Conservation (phyloP, 1,284 basidiomycete genomes). For the Ustilago bromivora region DNA sequence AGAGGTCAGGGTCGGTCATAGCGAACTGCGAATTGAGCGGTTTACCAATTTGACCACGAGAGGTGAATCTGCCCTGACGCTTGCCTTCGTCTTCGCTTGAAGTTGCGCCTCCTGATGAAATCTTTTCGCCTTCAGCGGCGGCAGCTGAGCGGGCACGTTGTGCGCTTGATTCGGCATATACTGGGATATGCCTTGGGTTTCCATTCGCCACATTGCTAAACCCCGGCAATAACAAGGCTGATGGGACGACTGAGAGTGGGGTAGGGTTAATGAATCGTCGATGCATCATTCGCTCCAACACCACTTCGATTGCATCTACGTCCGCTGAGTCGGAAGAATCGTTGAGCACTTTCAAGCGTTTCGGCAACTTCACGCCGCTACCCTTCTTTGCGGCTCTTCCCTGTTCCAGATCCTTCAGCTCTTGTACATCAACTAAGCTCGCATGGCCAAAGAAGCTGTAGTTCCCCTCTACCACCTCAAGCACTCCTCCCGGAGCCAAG, state of each 20-base stretch:
- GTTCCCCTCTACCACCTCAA: constrained; percentile 57
- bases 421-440: constrained; percentile 40
- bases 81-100: constrained; percentile 45
- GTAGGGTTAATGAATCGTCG: constrained; percentile 52
- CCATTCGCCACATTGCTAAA: constrained; percentile 44
- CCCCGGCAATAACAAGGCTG: constrained; percentile 40
- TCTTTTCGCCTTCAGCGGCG: constrained; percentile 2
- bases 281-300: constrained; percentile 48
- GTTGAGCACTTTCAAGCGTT: constrained; percentile 36
- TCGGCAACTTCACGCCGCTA: constrained; percentile 28
- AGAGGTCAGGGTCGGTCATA: constrained; percentile 38
- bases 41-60: constrained; percentile 48
- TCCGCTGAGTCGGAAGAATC: constrained; percentile 28
- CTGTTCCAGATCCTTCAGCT: constrained; percentile 43
- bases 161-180: constrained; percentile 49
- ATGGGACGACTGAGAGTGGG: constrained; percentile 46
- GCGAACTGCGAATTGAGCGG: constrained; percentile 51
- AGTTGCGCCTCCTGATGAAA: constrained; percentile 18
- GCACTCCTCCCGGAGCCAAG: constrained; percentile 50
- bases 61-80: constrained; percentile 43
- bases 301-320: constrained; percentile 48
- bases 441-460: constrained; percentile 50
- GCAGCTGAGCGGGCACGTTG: constrained; percentile 33
- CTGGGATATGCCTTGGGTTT: constrained; percentile 51
- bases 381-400: constrained; percentile 20